Evolutionary conservation across 768 basidiomycete species (phyloP).

Genomic region (Leccinum aurantiacum): DNA sequence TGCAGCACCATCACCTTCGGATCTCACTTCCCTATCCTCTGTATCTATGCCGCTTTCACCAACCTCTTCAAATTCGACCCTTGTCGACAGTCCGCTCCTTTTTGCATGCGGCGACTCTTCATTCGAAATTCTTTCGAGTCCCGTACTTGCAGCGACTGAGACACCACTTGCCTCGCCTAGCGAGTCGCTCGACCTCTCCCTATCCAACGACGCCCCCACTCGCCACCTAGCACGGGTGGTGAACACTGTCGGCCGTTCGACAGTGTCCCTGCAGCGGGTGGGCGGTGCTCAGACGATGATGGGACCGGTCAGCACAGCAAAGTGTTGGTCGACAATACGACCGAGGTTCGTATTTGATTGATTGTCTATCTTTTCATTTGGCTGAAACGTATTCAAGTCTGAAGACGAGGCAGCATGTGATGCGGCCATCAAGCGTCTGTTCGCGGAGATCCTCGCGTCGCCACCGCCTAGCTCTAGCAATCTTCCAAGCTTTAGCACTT

Average conservation of each 20-base stretch:
- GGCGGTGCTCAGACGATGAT: constrained; percentile 40
- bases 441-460: constrained; percentile 37
- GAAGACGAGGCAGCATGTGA: constrained; percentile 57
- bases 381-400: constrained; percentile 26
- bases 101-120: constrained; percentile 26
- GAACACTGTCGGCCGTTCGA: constrained; percentile 57
- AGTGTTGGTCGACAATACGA: constrained; percentile 17
- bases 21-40: constrained; percentile 32
- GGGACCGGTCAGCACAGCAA: constrained; percentile 21
- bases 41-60: constrained; percentile 41
- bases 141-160: constrained; percentile 36
- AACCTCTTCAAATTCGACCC: constrained; percentile 42
- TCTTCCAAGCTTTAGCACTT: constrained; percentile 34
- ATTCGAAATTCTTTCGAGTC: constrained; percentile 38
- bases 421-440: constrained; percentile 32
- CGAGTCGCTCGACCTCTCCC: constrained; percentile 34
- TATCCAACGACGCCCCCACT: constrained; percentile 60
- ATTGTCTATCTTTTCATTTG: constrained; percentile 20
- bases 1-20: constrained; percentile 18
- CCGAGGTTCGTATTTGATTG: constrained; percentile 36
- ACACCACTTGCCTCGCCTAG: constrained; percentile 26
- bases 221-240: constrained; percentile 99
- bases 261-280: constrained; percentile 95
- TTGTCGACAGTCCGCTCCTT: constrained; percentile 33
- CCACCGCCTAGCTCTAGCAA: constrained; percentile 32